Conservation (phyloP, 1,284 basidiomycete genomes). For the Ceratobasidium sp. region DNA sequence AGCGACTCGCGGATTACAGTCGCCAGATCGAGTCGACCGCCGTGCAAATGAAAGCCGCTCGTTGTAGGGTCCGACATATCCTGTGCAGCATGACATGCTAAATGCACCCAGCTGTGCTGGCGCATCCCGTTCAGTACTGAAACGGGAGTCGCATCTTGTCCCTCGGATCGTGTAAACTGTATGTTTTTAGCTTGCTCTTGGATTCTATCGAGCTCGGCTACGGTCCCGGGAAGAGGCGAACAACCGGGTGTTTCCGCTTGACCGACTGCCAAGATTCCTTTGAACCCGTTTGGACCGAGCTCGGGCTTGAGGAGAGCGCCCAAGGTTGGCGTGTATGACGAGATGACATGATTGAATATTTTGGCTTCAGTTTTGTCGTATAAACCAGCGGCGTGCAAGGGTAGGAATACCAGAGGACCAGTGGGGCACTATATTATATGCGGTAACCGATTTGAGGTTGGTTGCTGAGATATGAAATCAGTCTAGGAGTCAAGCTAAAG, state of each 20-base stretch:
- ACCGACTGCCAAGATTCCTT: constrained; percentile 1
- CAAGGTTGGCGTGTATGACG: constrained; percentile 17
- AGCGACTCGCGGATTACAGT: neutral
- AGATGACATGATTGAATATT: neutral
- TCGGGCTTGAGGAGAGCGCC: neutral
- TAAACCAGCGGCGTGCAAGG: constrained; percentile 9
- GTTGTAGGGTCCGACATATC: neutral
- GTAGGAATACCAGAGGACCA: constrained; percentile 1
- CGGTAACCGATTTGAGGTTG: neutral
- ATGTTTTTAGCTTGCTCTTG: neutral
- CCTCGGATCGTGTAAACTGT: neutral
- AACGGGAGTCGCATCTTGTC: neutral
- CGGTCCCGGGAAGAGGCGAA: constrained; percentile 2
- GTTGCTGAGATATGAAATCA: neutral
- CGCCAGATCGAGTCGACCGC: neutral
- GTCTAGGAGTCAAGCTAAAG: neutral
- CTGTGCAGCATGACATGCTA: constrained; percentile 28
- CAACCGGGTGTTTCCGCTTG: neutral
- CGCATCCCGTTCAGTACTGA: constrained; percentile 28
- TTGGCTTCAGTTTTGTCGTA: neutral
- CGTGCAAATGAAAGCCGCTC: constrained; percentile 6
- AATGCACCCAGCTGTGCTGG: constrained; percentile 25
- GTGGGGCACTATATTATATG: constrained; percentile 31
- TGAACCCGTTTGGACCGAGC: neutral
- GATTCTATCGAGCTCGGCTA: neutral